Evolutionary conservation across 495 filamentous ascomycete species (phyloP), one percentile per base, ranked within the genome.

Genomic region (Aspergillus sclerotioniger): DNA sequence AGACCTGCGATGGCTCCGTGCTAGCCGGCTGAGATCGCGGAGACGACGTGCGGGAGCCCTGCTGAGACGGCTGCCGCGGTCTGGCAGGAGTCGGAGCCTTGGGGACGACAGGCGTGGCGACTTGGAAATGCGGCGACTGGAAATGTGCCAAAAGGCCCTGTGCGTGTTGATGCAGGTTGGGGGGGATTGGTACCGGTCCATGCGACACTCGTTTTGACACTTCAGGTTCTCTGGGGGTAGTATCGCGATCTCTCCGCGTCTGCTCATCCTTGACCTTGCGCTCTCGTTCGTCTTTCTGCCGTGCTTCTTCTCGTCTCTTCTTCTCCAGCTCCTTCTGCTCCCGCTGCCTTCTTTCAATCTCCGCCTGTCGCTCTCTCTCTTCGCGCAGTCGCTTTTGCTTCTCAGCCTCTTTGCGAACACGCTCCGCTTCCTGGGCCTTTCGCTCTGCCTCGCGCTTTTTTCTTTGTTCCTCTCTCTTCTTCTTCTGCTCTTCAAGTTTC

Each of bases 381-480:
- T 97, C 93, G 54, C 89, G 88, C 29, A 87, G 74, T 44, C 88
- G 85, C 60, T 85, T 84, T 61, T 88, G 85, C 65, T 87, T 89
- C 67, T 92, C 92, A 0, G 83, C 84, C 66, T 96, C 90, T 67
- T 89, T 91, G 56, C 84, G 82, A 48, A 82, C 76, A 28, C 88
- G 86, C 62, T 96, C 94, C 64, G 96, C 93, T 56, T 96, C 90
- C 63, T 89, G 88, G 28, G 88, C 89, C 72, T 90, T 95, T 62
- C 87, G 90, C 69, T 95, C 91, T n/a, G 89, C 88, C 63, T 98
- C 94, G 60, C 87, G 90, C 76, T 92, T 93, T 80, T 88, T 94
- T 20, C 89, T 82, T 68, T 91, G 92, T 69, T 96, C 94, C 68
- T 97, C 94, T 31, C 87, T 85, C 74, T 87, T 94, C 51, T 76